These are phyloP conservation scores for Apiotrichum siamense DNA, from an alignment of 1,284 basidiomycete species.

Conservation along the genomic window DNA sequence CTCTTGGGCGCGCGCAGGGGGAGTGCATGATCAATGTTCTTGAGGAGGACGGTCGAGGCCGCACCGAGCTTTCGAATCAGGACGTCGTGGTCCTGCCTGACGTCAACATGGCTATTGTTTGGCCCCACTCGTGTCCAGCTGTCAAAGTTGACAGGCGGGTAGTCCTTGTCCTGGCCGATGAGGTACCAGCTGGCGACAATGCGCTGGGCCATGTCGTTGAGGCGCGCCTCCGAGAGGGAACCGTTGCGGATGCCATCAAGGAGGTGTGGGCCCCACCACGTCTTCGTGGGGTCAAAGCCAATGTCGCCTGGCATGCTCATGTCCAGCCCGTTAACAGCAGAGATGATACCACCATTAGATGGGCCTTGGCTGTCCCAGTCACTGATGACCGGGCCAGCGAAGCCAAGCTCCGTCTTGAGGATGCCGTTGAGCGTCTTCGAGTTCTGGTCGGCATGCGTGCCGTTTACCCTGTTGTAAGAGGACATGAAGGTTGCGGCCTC, in stretches of 20 bases:
- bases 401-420: conserved; percentile 67
- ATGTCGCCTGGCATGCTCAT: conserved; percentile 51
- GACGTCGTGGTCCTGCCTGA: conserved; percentile 65
- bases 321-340: conserved; percentile 20
- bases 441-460: conserved; percentile 60
- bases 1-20: conserved; percentile 55
- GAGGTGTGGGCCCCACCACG: conserved; percentile 14
- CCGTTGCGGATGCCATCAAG: conserved; percentile 26
- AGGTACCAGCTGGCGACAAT: conserved; percentile 31
- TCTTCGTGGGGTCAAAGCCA: conserved; percentile 6
- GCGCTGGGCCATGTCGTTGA: conserved; percentile 33
- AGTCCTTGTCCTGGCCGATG: conserved; percentile 28
- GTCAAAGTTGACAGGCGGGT: conserved; percentile 19
- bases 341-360: conserved; percentile 11
- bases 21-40: conserved; percentile 57
- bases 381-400: conserved; percentile 43
- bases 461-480: conserved; percentile 61
- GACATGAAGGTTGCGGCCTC: conserved; percentile 69
- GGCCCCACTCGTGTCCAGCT: conserved; percentile 9
- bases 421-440: conserved; percentile 60
- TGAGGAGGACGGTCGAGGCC: conserved; percentile 60
- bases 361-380: too few species aligned
- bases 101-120: conserved; percentile 59
- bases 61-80: conserved; percentile 23
- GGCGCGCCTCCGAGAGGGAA: conserved; percentile 19